These are phyloP conservation scores for Barbatosphaeria neglecta DNA, from an alignment of 495 filamentous ascomycete species.

Conservation along the genomic window DNA sequence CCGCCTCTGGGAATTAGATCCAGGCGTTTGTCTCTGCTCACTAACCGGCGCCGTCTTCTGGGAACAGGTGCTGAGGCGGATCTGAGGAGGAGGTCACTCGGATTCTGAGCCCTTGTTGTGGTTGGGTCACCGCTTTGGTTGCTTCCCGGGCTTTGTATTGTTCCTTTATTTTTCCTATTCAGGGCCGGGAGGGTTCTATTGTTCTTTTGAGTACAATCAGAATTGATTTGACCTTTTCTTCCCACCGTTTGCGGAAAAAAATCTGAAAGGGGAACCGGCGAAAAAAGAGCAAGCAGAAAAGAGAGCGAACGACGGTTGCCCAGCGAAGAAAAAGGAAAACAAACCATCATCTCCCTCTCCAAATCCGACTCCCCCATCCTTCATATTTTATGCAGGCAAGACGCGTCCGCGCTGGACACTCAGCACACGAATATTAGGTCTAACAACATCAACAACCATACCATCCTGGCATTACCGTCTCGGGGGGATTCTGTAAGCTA, in stretches of 20 bases:
- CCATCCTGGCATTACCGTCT: not conserved
- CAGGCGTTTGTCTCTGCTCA: not conserved
- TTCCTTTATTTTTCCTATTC: constrained; percentile 16
- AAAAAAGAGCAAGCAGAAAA: constrained; percentile 16
- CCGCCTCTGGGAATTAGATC: not conserved
- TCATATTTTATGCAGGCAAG: not conserved
- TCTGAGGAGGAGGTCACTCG: constrained; percentile 6
- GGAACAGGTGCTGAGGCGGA: not conserved
- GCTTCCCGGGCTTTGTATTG: constrained; percentile 23
- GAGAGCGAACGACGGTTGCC: constrained; percentile 16
- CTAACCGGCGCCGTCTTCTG: not conserved
- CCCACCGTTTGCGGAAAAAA: constrained; percentile 31
- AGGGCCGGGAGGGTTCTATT: constrained; percentile 11
- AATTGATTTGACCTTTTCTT: constrained; percentile 38
- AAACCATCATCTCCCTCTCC: not conserved
- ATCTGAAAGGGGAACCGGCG: constrained; percentile 25
- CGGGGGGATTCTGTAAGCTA: not conserved
- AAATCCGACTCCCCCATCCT: not conserved
- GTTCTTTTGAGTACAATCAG: constrained; percentile 43
- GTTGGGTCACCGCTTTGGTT: not conserved
- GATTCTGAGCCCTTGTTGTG: not conserved
- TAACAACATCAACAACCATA: not conserved
- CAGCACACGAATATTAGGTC: constrained; percentile 3
- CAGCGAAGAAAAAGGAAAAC: not conserved
- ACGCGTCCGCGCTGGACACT: constrained; percentile 9